Evolutionary conservation across 108 stramenopile genomes (phyloP), one percentile per base, ranked within the genome.

Genomic region (Cyclotella baltica): DNA sequence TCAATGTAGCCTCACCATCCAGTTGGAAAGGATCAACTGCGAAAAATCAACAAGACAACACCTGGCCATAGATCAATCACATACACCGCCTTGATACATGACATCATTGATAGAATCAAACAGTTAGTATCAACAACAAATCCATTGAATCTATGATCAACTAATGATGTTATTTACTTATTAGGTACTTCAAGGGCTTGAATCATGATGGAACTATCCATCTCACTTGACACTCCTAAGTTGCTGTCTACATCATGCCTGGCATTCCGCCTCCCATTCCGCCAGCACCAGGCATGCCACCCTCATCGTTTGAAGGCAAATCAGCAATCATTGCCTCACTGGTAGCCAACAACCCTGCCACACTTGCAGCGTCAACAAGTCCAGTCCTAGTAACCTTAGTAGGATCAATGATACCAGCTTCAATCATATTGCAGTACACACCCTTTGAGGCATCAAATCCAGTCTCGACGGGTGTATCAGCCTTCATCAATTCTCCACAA

Each of bases 311-410:
- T 16, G 87, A 75, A 18, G 97, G 97, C 78, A 96, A 79, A 83
- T 99, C 99, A 20, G 90, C 94, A 81, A 99, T 98, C 96, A 99
- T 98, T 29, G 98, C 88, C 83, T 99, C 99, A 31, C 98, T 97
- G 36, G 99, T 99, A 62, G 98, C 98, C 50, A 99, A 86, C 51
- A 99, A 87, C 30, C 95, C 96, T 4, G 98, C 97, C 4, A 99
- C 98, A 65, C 95, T 96, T 48, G 98, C 92, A 46, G 99, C 98
- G 84, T 99, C 99, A 46, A 98, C 87, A 67, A 99, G 85, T 28
- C 98, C 99, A 22, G 99, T 99, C 74, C 97, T 92, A 23, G 98
- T 97, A n/a, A 99, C 99, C 90, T 99, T 99, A 36, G 97, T 98
- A 15, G 99, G 99, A 85, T 99, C 99, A 84, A 99, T 99, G 75